Base-by-base conservation (phyloP, 768 basidiomycete genomes). In the Tulasnella sp. region DNA sequence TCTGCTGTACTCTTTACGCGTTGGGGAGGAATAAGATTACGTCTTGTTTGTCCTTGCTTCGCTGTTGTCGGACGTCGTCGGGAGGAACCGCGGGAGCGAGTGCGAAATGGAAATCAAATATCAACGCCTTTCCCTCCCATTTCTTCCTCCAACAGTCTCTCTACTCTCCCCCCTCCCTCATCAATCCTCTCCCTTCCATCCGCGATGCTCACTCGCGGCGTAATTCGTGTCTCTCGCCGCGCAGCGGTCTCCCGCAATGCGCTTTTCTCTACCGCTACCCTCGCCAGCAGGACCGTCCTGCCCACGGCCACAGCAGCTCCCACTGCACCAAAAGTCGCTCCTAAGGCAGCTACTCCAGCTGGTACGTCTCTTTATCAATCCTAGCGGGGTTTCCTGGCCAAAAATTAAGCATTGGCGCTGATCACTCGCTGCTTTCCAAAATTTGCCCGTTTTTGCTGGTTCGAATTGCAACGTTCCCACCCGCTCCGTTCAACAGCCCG, bases 191-290 rank as follows among this genome's bases (percentile, higher is more conserved):
- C n/a, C n/a, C 52, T 71, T 70, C 74, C 71, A 67, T 76, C 45
- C 72, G 74, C 78, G 67, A 94, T 94, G 93, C 88, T 93, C 85
- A 86, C 92, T 81, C 92, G 93, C 84, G 91, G 92, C 86, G 89
- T 93, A 84, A 88, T 92, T 83, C 93, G 93, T 85, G 87, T 95
- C 84, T 92, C 93, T 78, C 91, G 89, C 88, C 90, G 92, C 86
- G 91, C 91, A 81, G 86, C 89, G 83, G 90, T 89, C 83, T 89
- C 85, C 83, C 88, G 90, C 80, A 91, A 89, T 85, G 90, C 92
- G 82, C 91, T 93, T 85, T 91, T 94, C 85, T 91, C 92, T 79
- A 91, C 92, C 77, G 88, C 91, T 76, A 84, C 89, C 78, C 86
- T 89, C 82, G 82, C 88, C 78, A 80, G 88, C 84, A 85, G 87